Evolutionary conservation across 768 basidiomycete genomes (phyloP).

Genomic region (Russula sp.): DNA sequence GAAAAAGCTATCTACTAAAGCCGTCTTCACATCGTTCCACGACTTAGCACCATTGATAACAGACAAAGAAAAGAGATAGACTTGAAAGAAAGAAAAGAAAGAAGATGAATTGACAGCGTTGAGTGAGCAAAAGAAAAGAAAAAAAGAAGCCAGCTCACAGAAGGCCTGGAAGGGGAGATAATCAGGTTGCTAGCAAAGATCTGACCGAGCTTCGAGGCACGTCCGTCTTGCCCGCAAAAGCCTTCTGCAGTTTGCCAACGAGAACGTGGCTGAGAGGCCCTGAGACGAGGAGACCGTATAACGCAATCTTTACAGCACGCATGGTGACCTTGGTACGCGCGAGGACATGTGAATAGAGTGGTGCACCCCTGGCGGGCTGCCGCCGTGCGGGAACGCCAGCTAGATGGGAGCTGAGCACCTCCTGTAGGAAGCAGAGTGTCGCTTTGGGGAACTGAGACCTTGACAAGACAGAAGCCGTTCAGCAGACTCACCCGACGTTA

Average conservation of each 20-base stretch:
- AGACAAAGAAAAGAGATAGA: constrained; percentile 76
- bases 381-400: constrained; percentile 56
- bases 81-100: constrained; percentile 37
- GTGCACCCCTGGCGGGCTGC: constrained; percentile 51
- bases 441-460: constrained; percentile 32
- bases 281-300: constrained; percentile 80
- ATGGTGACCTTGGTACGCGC: constrained; percentile 57
- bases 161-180: constrained; percentile 72
- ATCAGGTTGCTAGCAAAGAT: constrained; percentile 74
- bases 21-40: constrained; percentile 57
- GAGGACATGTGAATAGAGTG: constrained; percentile 50
- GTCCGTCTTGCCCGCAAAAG: constrained; percentile 72
- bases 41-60: constrained; percentile 78
- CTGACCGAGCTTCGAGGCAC: constrained; percentile 63
- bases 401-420: constrained; percentile 72
- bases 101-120: neutral
- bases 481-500: constrained; percentile 58
- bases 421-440: constrained; percentile 56
- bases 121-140: neutral
- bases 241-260: constrained; percentile 66
- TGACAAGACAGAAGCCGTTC: neutral
- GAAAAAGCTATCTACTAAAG: constrained; percentile 71
- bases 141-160: constrained; percentile 43
- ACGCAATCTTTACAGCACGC: constrained; percentile 78
- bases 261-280: constrained; percentile 79